Percentiles rank a stretch among this genome's conserved stretches.
These are phyloP conservation scores for Vigna mungo DNA, from an alignment of 306 rosid genomes.

Conservation along the genomic window DNA sequence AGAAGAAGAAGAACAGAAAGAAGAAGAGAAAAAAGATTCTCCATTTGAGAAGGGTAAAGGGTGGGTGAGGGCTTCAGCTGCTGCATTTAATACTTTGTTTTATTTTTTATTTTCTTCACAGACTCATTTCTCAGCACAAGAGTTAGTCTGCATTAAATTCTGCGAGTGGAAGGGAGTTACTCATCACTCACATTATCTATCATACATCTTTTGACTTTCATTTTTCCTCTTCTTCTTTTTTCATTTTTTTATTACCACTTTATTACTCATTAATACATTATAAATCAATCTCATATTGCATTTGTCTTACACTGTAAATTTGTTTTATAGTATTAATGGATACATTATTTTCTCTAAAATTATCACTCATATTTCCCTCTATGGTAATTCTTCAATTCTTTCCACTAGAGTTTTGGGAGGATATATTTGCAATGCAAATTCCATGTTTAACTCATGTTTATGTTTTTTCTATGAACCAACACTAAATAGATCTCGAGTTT, in stretches of 20 bases:
- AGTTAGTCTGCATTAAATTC: background rate
- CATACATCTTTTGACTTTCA: background rate
- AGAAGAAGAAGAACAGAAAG: background rate
- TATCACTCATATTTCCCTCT: too few species aligned
- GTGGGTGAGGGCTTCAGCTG: constrained; percentile 74
- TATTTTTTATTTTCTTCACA: background rate
- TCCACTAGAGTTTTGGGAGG: too few species aligned
- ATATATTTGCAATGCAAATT: too few species aligned
- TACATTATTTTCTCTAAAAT: background rate
- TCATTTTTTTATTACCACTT: too few species aligned
- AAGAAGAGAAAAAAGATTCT: constrained; percentile 34
- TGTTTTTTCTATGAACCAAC: background rate
- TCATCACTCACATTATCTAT: background rate
- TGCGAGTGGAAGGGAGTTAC: background rate
- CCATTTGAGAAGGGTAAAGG: constrained; percentile 59
- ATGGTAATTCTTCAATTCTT: background rate
- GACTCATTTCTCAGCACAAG: background rate
- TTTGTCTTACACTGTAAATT: too few species aligned
- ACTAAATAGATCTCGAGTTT: background rate
- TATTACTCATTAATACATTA: background rate
- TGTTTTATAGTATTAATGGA: too few species aligned
- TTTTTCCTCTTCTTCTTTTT: background rate
- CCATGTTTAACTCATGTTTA: background rate
- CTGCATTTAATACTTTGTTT: constrained; percentile 77
- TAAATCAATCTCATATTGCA: too few species aligned